Conservation (phyloP, 768 basidiomycete genomes). For the Pleurotus salmoneostramineus region DNA sequence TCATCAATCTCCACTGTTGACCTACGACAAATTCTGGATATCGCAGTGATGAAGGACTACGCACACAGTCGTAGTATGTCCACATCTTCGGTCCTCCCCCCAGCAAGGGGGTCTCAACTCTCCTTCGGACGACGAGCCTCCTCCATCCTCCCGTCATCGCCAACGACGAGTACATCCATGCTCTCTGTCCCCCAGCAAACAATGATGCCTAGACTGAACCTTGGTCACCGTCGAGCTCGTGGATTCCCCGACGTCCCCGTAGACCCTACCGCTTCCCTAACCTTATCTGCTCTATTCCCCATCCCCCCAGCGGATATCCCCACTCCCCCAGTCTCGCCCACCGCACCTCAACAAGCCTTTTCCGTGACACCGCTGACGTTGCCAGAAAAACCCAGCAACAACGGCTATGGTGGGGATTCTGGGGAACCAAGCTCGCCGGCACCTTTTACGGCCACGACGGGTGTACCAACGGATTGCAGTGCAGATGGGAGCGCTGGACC, state of each 20-base stretch:
- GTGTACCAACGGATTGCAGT: neutral
- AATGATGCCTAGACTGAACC: neutral
- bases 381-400: neutral
- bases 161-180: neutral
- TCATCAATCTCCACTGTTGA: conserved; percentile 36
- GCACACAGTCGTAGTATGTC: conserved; percentile 10
- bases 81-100: conserved; percentile 6
- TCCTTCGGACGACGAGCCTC: neutral
- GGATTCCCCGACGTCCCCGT: conserved; percentile 6
- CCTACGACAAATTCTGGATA: conserved; percentile 52
- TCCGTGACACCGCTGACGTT: neutral
- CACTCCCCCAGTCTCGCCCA: neutral
- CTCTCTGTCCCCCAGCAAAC: neutral
- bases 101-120: neutral
- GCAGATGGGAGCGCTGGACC: neutral
- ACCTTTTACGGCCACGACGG: neutral
- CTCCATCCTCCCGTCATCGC: neutral
- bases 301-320: conserved; percentile 6
- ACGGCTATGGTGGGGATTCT: neutral
- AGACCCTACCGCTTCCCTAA: neutral
- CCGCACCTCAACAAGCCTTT: neutral
- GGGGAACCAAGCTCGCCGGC: neutral
- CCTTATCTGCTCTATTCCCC: conserved; percentile 4
- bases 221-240: neutral
- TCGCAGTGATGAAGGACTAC: conserved; percentile 32